Evolutionary conservation across 2,329 filamentous ascomycete genomes (phyloP).

Genomic region (Xylaria sp.): DNA sequence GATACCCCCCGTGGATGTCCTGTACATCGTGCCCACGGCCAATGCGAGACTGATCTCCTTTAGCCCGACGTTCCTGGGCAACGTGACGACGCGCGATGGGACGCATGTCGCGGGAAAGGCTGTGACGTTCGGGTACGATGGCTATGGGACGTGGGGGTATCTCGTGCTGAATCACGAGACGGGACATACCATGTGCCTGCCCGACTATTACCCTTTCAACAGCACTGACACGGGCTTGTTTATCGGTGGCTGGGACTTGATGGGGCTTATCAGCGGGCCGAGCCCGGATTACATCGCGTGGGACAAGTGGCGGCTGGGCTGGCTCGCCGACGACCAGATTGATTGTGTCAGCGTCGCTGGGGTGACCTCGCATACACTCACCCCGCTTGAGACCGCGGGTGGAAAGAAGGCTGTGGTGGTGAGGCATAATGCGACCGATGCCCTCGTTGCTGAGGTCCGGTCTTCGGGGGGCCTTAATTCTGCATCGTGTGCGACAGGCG

Average conservation of each 20-base stretch:
- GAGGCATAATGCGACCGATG: slow-evolving; percentile 32
- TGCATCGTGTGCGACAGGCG: slow-evolving; percentile 41
- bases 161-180: slow-evolving; percentile 48
- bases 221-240: slow-evolving; percentile 37
- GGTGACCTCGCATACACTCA: slow-evolving; percentile 38
- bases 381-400: slow-evolving; percentile 31
- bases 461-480: slow-evolving; percentile 35
- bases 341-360: slow-evolving; percentile 40
- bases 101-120: slow-evolving; percentile 39
- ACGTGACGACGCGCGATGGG: slow-evolving; percentile 34
- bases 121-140: slow-evolving; percentile 44
- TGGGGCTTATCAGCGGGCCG: slow-evolving; percentile 44
- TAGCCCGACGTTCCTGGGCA: slow-evolving; percentile 36
- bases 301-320: slow-evolving; percentile 48
- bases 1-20: slow-evolving; percentile 34
- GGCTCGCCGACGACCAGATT: slow-evolving; percentile 43
- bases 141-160: slow-evolving; percentile 41
- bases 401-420: slow-evolving; percentile 41
- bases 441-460: slow-evolving; percentile 43
- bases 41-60: slow-evolving; percentile 38
- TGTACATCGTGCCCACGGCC: slow-evolving; percentile 40
- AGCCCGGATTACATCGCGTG: slow-evolving; percentile 47
- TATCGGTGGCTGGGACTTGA: slow-evolving; percentile 46
- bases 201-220: slow-evolving; percentile 45
- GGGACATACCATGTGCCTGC: slow-evolving; percentile 47